Evolutionary conservation across 192 early-diverging fungal genomes (phyloP).

Genomic region (Kappamyces sp.): DNA sequence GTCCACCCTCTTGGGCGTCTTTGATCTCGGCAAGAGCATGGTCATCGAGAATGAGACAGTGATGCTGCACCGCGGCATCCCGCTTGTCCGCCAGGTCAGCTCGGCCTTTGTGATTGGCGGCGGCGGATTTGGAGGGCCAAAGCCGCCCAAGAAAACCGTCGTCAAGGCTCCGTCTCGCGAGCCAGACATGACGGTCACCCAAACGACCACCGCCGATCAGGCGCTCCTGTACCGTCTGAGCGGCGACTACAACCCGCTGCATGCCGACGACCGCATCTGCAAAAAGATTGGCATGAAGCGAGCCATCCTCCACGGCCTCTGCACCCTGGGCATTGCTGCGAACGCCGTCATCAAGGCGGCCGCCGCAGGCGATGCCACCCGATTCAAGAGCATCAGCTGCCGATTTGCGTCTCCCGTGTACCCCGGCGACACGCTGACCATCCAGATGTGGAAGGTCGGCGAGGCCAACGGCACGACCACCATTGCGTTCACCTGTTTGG

Average conservation of each 20-base stretch:
- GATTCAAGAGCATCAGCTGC: conserved; percentile 58
- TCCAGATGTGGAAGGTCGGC: conserved; percentile 60
- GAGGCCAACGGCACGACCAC: neutral
- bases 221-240: conserved; percentile 69
- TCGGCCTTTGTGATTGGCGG: conserved; percentile 61
- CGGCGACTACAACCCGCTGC: conserved; percentile 73
- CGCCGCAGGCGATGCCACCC: conserved; percentile 43
- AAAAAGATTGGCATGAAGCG: conserved; percentile 62
- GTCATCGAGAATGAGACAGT: conserved; percentile 56
- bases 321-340: conserved; percentile 51
- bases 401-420: conserved; percentile 62
- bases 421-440: conserved; percentile 64
- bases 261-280: conserved; percentile 64
- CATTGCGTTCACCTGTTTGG: conserved; percentile 13
- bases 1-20: conserved; percentile 57
- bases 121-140: conserved; percentile 67
- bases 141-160: conserved; percentile 50
- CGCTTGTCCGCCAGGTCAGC: conserved; percentile 36
- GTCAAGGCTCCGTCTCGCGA: conserved; percentile 43
- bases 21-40: conserved; percentile 62
- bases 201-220: conserved; percentile 41
- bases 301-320: conserved; percentile 68
- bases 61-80: conserved; percentile 37
- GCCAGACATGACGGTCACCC: conserved; percentile 51
- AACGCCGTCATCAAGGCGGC: conserved; percentile 53